Evolutionary conservation across 2,329 filamentous ascomycete genomes (phyloP), one percentile per base, ranked within the genome.

Genomic region (Epichloe typhina): DNA sequence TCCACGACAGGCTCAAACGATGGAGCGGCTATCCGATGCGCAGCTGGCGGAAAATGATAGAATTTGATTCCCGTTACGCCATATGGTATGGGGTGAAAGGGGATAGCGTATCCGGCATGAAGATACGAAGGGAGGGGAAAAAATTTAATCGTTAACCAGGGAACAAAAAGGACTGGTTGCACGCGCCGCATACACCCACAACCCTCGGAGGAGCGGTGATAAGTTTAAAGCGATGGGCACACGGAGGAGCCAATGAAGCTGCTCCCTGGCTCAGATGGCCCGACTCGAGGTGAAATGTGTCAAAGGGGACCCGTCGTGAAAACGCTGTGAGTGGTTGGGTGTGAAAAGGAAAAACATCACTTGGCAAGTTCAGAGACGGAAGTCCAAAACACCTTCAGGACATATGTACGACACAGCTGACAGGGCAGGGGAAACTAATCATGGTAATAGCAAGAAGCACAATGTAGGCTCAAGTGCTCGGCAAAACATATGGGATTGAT

Each of bases 181-280:
- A 47, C 47, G 43, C 36, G 23, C 23, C 46, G 50, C 40, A 42
- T 17, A 19, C 46, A 40, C 23, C 49, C 42, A 33, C 23, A 46
- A 36, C 33, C 46, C 13, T 35, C 31, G 19, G 38, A 47, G 39
- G 21, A 50, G 51, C 55, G 52, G 54, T 50, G 54, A 57, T 52
- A n/a, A n/a, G n/a, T n/a, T n/a, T n/a, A n/a, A n/a, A 23, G 35
- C n/a, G 47, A 47, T 33, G 37, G 39, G 49, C 23, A 26, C 39
- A 33, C 37, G 43, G 38, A 44, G 49, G 49, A 49, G 42, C 56
- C 56, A 57, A 56, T 56, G 46, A 50, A 47, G 50, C 40, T 31
- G 26, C 12, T 37, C 49, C 54, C 49, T 56, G 45, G 54, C 33
- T 44, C 52, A 50, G 50, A 53, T 55, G 19, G 53, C 35, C 52